These are phyloP conservation scores for Populus nigra DNA, from an alignment of 345 rosid genomes.

Conservation along the genomic window DNA sequence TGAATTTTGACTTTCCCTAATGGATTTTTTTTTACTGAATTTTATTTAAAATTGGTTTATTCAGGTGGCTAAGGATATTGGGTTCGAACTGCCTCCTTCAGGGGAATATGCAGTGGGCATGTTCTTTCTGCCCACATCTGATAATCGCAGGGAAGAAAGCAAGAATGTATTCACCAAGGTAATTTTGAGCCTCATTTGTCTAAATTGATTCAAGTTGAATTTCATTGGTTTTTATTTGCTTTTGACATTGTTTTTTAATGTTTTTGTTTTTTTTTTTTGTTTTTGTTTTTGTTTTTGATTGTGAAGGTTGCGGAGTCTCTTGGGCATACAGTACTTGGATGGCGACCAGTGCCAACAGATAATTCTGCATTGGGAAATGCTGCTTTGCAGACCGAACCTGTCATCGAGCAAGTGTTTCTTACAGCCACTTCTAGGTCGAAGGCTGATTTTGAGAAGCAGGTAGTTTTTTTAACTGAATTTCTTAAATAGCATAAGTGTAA, in stretches of 20 bases:
- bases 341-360: slow-evolving; percentile 90
- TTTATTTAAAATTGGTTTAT: background rate
- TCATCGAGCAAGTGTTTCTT: slow-evolving; percentile 90
- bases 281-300: background rate
- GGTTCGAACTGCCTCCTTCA: slow-evolving; percentile 74
- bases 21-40: background rate
- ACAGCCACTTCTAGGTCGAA: slow-evolving; percentile 65
- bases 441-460: slow-evolving; percentile 92
- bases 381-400: slow-evolving; percentile 90
- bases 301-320: slow-evolving; percentile 89
- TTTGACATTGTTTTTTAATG: background rate
- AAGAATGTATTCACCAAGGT: slow-evolving; percentile 87
- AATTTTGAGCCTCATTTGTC: background rate
- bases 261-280: background rate
- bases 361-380: slow-evolving; percentile 76
- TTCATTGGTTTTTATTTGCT: background rate
- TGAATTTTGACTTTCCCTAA: background rate
- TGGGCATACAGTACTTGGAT: slow-evolving; percentile 89
- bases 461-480: slow-evolving; percentile 15
- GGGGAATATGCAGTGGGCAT: slow-evolving; percentile 95
- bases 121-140: slow-evolving; percentile 84
- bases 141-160: slow-evolving; percentile 71
- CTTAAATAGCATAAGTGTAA: background rate
- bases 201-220: background rate
- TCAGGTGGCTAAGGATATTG: slow-evolving; percentile 67